Evolutionary conservation across 371 early-diverging fungal genomes (phyloP).

Genomic region (Mucor racemosus): DNA sequence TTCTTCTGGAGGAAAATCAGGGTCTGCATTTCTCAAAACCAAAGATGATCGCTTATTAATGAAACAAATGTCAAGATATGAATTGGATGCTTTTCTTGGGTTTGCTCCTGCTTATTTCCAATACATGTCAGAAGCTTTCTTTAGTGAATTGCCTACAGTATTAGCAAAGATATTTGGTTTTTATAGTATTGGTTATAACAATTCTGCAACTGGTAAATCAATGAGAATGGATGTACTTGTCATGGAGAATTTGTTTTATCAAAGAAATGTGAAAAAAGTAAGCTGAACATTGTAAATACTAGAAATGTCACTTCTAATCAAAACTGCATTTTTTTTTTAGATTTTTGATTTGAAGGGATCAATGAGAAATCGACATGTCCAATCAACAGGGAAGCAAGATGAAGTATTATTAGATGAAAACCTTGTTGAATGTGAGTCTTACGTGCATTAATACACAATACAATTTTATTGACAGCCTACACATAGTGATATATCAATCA

Average conservation of each 20-base stretch:
- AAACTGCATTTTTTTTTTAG: constrained; percentile 28
- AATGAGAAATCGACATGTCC: constrained; percentile 92
- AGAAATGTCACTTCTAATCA: background rate
- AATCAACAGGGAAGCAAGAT: constrained; percentile 84
- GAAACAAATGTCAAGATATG: constrained; percentile 89
- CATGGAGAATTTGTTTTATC: constrained; percentile 96
- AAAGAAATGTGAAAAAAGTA: constrained; percentile 76
- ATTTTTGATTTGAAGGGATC: constrained; percentile 97
- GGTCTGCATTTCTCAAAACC: constrained; percentile 91
- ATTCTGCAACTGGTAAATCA: constrained; percentile 78
- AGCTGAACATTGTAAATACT: too few species aligned
- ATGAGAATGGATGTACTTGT: constrained; percentile 92
- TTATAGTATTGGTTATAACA: constrained; percentile 89
- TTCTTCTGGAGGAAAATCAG: constrained; percentile 92
- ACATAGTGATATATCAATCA: constrained; percentile 74
- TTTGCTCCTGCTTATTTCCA: constrained; percentile 96
- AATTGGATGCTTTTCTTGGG: constrained; percentile 88
- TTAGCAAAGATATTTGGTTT: constrained; percentile 96
- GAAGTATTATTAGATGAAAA: constrained; percentile 96
- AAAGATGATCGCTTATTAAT: constrained; percentile 92
- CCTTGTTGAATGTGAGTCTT: constrained; percentile 75
- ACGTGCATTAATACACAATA: background rate
- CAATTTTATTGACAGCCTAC: background rate
- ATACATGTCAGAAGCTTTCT: constrained; percentile 88
- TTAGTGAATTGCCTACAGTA: constrained; percentile 85